Percentiles rank a stretch among this genome's conserved stretches.
Evolutionary conservation across 148 eudicot genomes (phyloP).

Genomic region (Rhododendron molle): DNA sequence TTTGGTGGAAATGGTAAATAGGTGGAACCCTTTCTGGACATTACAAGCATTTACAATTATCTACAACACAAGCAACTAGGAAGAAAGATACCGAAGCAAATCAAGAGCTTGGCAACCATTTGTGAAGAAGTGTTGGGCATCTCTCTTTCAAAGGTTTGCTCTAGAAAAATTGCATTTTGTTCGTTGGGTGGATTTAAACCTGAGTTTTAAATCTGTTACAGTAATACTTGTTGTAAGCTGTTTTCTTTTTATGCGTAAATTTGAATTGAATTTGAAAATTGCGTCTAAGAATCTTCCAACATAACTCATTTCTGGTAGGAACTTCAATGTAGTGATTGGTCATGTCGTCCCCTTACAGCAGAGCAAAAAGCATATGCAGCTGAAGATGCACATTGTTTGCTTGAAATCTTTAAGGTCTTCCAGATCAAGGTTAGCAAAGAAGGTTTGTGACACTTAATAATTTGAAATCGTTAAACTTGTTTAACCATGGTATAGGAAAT

Average conservation of each 20-base stretch:
- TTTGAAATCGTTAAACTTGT: not conserved
- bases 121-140: constrained; percentile 74
- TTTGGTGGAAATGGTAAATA: constrained; percentile 18
- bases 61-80: constrained; percentile 50
- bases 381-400: constrained; percentile 81
- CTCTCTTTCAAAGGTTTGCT: constrained; percentile 70
- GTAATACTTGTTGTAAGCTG: not conserved
- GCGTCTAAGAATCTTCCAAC: constrained; percentile 1
- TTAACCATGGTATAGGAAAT: too few relatives aligned
- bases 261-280: not conserved
- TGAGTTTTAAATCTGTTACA: not conserved
- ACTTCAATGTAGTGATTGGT: constrained; percentile 99
- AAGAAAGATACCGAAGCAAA: constrained; percentile 53
- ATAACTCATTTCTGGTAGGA: constrained; percentile 45
- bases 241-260: not conserved
- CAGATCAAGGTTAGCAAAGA: constrained; percentile 47
- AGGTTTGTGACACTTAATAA: constrained; percentile 50
- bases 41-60: constrained; percentile 55
- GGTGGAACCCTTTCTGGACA: constrained; percentile 93
- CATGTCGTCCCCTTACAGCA: constrained; percentile 82
- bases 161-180: not conserved
- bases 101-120: constrained; percentile 81
- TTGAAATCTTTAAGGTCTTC: constrained; percentile 70
- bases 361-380: constrained; percentile 92
- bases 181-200: not conserved